Conservation (phyloP, 495 filamentous ascomycete genomes). For the Xylaria nigripes region DNA sequence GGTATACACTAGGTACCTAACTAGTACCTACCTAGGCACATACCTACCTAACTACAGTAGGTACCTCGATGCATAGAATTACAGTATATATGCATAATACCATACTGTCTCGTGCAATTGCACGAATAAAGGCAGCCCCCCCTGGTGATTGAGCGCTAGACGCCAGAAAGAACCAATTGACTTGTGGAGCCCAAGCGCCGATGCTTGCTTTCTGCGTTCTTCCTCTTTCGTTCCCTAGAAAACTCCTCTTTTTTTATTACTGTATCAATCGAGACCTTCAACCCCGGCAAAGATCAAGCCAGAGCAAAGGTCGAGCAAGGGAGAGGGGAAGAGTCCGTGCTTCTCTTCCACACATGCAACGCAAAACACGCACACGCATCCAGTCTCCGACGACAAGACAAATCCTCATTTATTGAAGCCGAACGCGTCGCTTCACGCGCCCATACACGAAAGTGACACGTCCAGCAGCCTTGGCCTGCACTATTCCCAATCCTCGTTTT, state of each 20-base stretch:
- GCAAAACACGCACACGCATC: neutral
- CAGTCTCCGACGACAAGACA: neutral
- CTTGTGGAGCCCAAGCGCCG: neutral
- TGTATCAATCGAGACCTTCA: neutral
- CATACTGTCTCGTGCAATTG: neutral
- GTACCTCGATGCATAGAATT: too few relatives aligned
- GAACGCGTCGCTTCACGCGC: slow-evolving; percentile 11
- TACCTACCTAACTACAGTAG: too few relatives aligned
- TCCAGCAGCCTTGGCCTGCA: slow-evolving; percentile 21
- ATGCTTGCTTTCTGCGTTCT: neutral
- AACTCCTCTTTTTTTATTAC: neutral
- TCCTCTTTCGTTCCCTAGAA: neutral
- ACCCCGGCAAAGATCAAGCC: neutral
- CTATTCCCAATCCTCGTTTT: slow-evolving; percentile 30
- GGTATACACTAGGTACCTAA: too few relatives aligned
- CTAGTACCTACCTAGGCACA: neutral
- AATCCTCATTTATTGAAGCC: neutral
- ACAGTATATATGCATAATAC: neutral
- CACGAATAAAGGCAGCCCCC: neutral
- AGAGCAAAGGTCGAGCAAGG: neutral
- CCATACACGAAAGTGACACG: slow-evolving; percentile 30
- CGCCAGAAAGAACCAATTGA: neutral
- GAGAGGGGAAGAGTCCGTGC: neutral
- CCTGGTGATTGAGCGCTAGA: neutral
- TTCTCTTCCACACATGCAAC: too few relatives aligned